These are phyloP conservation scores for Rubroboletus pulcherrimus DNA, from an alignment of 768 basidiomycete species.

Conservation along the genomic window DNA sequence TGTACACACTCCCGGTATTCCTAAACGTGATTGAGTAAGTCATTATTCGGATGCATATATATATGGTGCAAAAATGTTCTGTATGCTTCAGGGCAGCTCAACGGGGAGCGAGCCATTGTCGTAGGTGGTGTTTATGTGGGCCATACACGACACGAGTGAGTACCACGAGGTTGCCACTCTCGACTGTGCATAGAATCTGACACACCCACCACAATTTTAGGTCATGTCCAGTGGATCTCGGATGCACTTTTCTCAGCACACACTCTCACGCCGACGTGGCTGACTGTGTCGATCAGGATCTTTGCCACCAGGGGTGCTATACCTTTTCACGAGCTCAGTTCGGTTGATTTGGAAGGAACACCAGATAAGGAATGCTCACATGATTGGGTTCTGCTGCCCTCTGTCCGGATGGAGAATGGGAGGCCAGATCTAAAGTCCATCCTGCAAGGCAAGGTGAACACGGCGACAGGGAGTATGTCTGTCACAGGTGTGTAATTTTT, in stretches of 20 bases:
- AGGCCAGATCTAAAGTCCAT: constrained; percentile 41
- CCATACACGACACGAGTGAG: constrained; percentile 44
- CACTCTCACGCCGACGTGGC: constrained; percentile 23
- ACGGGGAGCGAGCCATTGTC: constrained; percentile 17
- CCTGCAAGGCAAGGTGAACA: constrained; percentile 35
- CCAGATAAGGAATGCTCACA: constrained; percentile 6
- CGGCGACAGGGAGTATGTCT: constrained; percentile 38
- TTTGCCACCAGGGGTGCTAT: constrained; percentile 34
- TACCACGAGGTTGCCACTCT: background rate
- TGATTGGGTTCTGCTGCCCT: constrained; percentile 11
- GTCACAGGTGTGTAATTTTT: constrained; percentile 41
- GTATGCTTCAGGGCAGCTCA: constrained; percentile 18
- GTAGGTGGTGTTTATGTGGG: constrained; percentile 50
- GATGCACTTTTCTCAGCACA: constrained; percentile 34
- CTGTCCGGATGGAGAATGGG: constrained; percentile 32
- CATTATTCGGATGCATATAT: no score
- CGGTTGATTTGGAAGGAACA: constrained; percentile 19
- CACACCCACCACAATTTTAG: constrained; percentile 5
- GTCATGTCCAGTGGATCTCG: constrained; percentile 46
- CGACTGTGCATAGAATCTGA: background rate
- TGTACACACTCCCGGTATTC: constrained; percentile 45
- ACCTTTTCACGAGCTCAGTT: constrained; percentile 8
- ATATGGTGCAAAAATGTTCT: background rate
- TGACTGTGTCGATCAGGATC: constrained; percentile 39
- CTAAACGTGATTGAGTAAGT: constrained; percentile 42